Evolutionary conservation across 805 yeast genomes (phyloP), one percentile per base, ranked within the genome.

Genomic region (Starmerella vaccinii): DNA sequence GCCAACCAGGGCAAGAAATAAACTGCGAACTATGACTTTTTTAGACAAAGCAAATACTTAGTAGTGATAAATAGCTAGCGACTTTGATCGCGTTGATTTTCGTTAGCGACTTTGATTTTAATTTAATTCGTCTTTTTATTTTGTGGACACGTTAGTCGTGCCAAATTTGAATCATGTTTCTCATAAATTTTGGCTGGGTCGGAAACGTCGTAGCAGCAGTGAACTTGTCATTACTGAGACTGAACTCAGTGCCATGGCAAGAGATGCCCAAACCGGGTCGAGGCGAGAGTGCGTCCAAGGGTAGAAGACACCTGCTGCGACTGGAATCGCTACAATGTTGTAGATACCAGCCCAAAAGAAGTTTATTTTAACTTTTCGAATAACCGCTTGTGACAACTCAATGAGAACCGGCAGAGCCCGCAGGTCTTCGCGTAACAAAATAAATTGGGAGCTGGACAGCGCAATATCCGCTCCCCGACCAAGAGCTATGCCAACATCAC

Each of bases 181-280:
- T 32, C 27, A 23, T 32, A 33, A 12, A 15, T 16, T 27, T 12
- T 7, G 5, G 7, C 13, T 46, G 3, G 68, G 67, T 40, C 50
- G 49, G 59, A 61, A 87, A 43, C 69, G 68, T 62, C 82, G 84
- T 59, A 90, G 70, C 59, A 78, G 64, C 53, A 90, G 70, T 0
- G 96, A 87, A 55, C 84, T 84, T 42, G 82, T 60, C 24, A 92
- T 89, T 21, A 90, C 97, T 59, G 95, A 84, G 2, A 87, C 81
- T 1, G 95, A 85, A 57, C 95, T 85, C 60, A 87, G 73, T 0
- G 95, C 95, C 97, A 92, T 92, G 1, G 96, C 84, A 13, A 81
- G 76, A 38, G 92, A 87, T 0, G 97, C 97, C 62, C 86, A 77
- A 63, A 86, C 80, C 2, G 97, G 98, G 47, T 86, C 85, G 58